These are phyloP conservation scores for maize (Zea mays) DNA, from an alignment of 176 grass and related monocot species.

Conservation along the genomic window Zm-B73-REFERENCE-NAM-5.0 NC_050096.1:277821001-277821500, in stretches of 20 bases:
- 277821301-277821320: constrained; percentile 22
- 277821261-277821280: constrained; percentile 27
- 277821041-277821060: constrained; percentile 74
- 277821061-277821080: constrained; percentile 86
- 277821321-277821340: constrained; percentile 80
- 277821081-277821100: constrained; percentile 64
- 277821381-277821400: constrained; percentile 76
- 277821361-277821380: constrained; percentile 85
- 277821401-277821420: constrained; percentile 82
- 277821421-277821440: constrained; percentile 78
- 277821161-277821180: constrained; percentile 41
- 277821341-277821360: constrained; percentile 67
- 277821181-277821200: constrained; percentile 91
- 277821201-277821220: constrained; percentile 81
- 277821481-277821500: constrained; percentile 67
- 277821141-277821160: constrained; percentile 15
- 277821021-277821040: constrained; percentile 88
- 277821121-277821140: constrained; percentile 29
- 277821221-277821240: constrained; percentile 83
- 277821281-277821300: neutral
- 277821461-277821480: constrained; percentile 56
- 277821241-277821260: constrained; percentile 63
- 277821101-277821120: constrained; percentile 1
- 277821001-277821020: constrained; percentile 13
- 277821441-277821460: constrained; percentile 77